phyloP scores from a whole-genome alignment of 2,329 filamentous ascomycete species.

The Plenodomus tracheiphilus region DNA sequence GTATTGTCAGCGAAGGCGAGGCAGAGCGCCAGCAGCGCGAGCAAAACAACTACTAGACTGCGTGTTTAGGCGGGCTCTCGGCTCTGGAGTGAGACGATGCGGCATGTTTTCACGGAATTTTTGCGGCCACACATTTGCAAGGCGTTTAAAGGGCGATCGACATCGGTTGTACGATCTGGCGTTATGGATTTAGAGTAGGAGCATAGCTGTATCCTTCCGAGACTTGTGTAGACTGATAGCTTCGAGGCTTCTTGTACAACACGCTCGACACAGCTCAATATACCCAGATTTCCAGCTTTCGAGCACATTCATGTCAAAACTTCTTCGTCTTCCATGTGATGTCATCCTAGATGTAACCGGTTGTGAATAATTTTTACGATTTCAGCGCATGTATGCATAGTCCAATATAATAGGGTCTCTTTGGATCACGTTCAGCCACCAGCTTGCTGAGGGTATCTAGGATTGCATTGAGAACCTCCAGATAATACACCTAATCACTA shows the following conservation, averaged over 20 bases:
- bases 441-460: neutral
- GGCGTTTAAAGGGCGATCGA: constrained; percentile 2
- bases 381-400: no score
- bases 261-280: neutral
- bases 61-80: neutral
- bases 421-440: no score
- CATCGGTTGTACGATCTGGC: neutral
- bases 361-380: no score
- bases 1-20: constrained; percentile 42
- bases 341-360: no score
- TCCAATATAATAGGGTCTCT: no score
- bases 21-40: constrained; percentile 37
- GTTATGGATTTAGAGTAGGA: neutral
- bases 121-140: neutral
- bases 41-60: constrained; percentile 28
- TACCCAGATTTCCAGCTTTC: neutral
- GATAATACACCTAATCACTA: constrained; percentile 45
- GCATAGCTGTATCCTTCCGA: neutral
- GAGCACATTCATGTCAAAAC: neutral
- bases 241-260: constrained; percentile 51
- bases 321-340: neutral
- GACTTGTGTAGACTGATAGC: constrained; percentile 76
- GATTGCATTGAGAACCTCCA: neutral
- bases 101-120: neutral
- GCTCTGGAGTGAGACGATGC: neutral